Evolutionary conservation across 257 asterid species (phyloP), one percentile per base, ranked within the genome.

Genomic region (Cordia subcordata): DNA sequence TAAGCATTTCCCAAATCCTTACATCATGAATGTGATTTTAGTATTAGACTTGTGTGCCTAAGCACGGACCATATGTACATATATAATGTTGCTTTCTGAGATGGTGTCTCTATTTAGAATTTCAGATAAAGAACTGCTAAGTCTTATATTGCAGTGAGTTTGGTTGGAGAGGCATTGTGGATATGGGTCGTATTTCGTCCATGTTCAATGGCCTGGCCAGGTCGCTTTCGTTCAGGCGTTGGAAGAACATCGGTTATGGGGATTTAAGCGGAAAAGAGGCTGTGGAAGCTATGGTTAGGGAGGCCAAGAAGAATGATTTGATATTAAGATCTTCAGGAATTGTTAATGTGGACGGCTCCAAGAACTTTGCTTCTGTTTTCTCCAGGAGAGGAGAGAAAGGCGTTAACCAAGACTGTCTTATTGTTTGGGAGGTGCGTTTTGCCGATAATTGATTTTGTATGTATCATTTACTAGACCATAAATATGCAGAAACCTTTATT

Each of bases 341-440:
- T 39, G 65, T 87, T 18, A 81, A 75, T 18, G 78, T 64, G 0
- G 79, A 73, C 5, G 82, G 91, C 19, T 82, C 91, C 22, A 71
- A 74, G n/a, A 87, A 85, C 72, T 67, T 82, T 65, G 86, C 88
- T 54, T 77, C 89, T 27, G 82, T 85, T 64, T 82, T 67, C 73
- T 85, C 96, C 0, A 85, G 64, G 72, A 81, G 88, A 67, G 92
- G 95, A 51, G 81, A 79, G 78, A 83, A 86, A 71, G 88, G 88
- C 14, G 77, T 70, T 14, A 83, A 83, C 64, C 95, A 86, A 72
- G 92, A 86, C 60, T 81, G 88, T 73, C 76, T 80, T 71, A 75
- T 86, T 49, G 88, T 86, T 62, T 86, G 95, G 95, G 92, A 86
- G 92, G 95, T 86, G 76, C 16, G 57, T 33, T 53, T 19, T n/a